These are phyloP conservation scores for Alternaria gansuensis DNA, from an alignment of 2,329 filamentous ascomycete species.

Conservation along the genomic window DNA sequence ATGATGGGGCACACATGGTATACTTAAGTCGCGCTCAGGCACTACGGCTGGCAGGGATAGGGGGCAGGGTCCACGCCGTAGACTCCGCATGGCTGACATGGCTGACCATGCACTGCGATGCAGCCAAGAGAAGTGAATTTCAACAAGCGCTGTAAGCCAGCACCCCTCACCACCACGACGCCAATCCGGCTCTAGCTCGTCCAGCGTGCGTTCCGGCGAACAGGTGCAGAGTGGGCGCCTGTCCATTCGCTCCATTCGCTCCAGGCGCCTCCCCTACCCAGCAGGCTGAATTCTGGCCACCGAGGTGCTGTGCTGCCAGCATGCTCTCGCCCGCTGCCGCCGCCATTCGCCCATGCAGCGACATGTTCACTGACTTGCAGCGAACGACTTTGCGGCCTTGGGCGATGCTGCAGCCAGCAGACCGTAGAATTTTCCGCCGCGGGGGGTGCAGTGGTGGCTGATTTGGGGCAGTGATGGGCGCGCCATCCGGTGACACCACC, in stretches of 20 bases:
- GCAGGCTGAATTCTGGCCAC: constrained; percentile 28
- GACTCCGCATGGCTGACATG: constrained; percentile 10
- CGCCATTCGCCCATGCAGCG: constrained; percentile 27
- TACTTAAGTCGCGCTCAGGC: constrained; percentile 42
- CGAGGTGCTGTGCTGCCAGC: constrained; percentile 25
- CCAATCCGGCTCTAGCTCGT: constrained; percentile 19
- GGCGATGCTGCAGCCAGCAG: constrained; percentile 13
- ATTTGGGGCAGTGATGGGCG: background rate
- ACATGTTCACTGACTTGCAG: background rate
- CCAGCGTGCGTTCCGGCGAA: constrained; percentile 27
- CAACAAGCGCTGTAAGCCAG: constrained; percentile 31
- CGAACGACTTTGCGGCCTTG: constrained; percentile 12
- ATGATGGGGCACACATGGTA: constrained; percentile 33
- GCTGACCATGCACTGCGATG: constrained; percentile 14
- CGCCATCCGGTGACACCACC: constrained; percentile 27
- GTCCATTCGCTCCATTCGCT: constrained; percentile 36
- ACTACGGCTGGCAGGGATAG: constrained; percentile 23
- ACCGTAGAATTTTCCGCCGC: constrained; percentile 19
- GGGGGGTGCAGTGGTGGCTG: constrained; percentile 13
- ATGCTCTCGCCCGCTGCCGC: constrained; percentile 13
- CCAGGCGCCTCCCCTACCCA: background rate
- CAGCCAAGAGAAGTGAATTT: constrained; percentile 32
- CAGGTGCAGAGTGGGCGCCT: constrained; percentile 29
- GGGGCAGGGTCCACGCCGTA: constrained; percentile 31
- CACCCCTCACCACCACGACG: constrained; percentile 30